A percentile compares a stretch with the other conserved stretches of the same genome.
phyloP scores from a whole-genome alignment of 1,284 basidiomycete species.

The Moesziomyces parantarcticus region DNA sequence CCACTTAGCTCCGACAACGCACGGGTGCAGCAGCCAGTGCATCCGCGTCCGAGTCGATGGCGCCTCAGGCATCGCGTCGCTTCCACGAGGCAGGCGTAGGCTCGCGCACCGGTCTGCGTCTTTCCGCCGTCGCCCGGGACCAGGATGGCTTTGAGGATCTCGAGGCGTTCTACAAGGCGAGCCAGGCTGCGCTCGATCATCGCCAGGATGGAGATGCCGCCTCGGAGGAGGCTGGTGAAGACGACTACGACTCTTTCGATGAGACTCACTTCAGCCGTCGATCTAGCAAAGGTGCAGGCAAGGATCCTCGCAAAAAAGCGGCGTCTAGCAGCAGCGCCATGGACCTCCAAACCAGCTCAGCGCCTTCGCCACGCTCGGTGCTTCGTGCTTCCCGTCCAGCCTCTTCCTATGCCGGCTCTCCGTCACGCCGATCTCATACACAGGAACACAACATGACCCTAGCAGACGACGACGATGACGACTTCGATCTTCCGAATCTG shows the following conservation, averaged over 20 bases:
- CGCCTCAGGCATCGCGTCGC: slow-evolving; percentile 46
- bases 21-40: not conserved
- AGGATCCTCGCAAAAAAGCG: not conserved
- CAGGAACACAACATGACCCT: slow-evolving; percentile 28
- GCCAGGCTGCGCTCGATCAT: slow-evolving; percentile 63
- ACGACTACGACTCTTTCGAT: slow-evolving; percentile 66
- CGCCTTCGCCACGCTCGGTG: slow-evolving; percentile 40
- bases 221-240: slow-evolving; percentile 74
- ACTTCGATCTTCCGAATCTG: slow-evolving; percentile 34
- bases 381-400: slow-evolving; percentile 25
- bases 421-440: slow-evolving; percentile 12
- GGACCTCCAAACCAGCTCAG: slow-evolving; percentile 52
- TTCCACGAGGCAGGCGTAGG: slow-evolving; percentile 64
- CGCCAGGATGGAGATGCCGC: slow-evolving; percentile 66
- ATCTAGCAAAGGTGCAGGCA: slow-evolving; percentile 12
- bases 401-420: slow-evolving; percentile 29
- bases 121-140: slow-evolving; percentile 68
- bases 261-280: slow-evolving; percentile 22
- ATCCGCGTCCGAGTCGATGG: slow-evolving; percentile 1
- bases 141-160: slow-evolving; percentile 74
- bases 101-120: slow-evolving; percentile 63
- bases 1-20: not conserved
- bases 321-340: slow-evolving; percentile 48
- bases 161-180: slow-evolving; percentile 63
- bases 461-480: slow-evolving; percentile 63